These are phyloP conservation scores for Scheffersomyces titani DNA, from an alignment of 1,139 yeast species.

Conservation along the genomic window DNA sequence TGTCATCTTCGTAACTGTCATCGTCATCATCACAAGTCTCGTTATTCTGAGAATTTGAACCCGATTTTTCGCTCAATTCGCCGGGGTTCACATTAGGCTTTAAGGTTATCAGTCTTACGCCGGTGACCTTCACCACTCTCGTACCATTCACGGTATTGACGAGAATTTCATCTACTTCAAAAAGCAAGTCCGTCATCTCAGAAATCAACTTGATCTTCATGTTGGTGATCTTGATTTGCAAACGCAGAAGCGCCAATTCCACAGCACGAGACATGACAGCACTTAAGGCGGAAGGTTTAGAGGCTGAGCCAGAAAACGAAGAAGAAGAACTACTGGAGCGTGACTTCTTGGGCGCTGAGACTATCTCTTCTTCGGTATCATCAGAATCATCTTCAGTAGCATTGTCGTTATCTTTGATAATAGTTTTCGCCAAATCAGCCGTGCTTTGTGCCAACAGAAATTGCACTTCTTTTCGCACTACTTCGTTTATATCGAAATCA, in stretches of 20 bases:
- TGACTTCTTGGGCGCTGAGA: conserved; percentile 6
- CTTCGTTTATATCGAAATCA: conserved; percentile 32
- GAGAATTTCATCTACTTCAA: conserved; percentile 41
- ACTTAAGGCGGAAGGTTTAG: conserved; percentile 43
- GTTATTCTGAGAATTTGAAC: conserved; percentile 1
- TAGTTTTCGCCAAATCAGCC: conserved; percentile 62
- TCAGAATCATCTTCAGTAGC: conserved; percentile 11
- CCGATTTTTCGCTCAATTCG: conserved; percentile 14
- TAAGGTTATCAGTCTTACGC: conserved; percentile 36
- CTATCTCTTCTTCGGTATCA: conserved; percentile 19
- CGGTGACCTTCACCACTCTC: conserved; percentile 41
- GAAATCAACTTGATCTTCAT: conserved; percentile 51
- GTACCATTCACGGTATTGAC: conserved; percentile 50
- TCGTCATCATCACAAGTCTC: conserved; percentile 21
- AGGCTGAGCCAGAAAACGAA: conserved; percentile 9
- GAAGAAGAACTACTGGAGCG: conserved; percentile 6
- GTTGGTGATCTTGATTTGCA: conserved; percentile 49
- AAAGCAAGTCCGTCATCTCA: conserved; percentile 47
- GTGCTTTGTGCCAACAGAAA: conserved; percentile 62
- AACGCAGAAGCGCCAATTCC: conserved; percentile 67
- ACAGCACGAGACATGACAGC: conserved; percentile 64
- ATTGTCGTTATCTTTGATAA: conserved; percentile 32
- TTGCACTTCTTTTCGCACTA: conserved; percentile 33
- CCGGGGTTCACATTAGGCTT: conserved; percentile 42
- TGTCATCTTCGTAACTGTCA: conserved; percentile 16